Evolutionary conservation across 2,329 filamentous ascomycete species (phyloP).

Genomic region (Phialocephala sp.): DNA sequence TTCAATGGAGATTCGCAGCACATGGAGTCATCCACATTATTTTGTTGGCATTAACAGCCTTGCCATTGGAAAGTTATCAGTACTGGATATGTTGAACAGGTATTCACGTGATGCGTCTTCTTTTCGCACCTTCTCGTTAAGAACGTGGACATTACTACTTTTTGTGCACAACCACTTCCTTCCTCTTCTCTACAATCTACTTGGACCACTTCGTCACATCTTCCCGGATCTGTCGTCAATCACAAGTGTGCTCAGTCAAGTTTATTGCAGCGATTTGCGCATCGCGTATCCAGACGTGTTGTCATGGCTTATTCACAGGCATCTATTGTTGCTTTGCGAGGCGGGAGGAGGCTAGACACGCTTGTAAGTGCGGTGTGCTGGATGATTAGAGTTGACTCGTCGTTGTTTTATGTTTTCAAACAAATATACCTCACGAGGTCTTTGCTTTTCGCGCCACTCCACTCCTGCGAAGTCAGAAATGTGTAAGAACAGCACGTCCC

Average conservation of each 20-base stretch:
- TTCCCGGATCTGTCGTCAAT: neutral
- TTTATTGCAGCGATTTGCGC: neutral
- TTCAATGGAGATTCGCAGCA: no score
- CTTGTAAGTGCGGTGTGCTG: neutral
- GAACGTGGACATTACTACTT: neutral
- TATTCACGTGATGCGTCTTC: neutral
- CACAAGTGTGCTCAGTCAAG: neutral
- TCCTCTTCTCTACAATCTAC: neutral
- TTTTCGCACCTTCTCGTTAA: neutral
- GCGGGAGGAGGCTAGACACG: neutral
- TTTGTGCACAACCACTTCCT: neutral
- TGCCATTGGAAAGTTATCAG: no score
- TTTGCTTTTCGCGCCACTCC: neutral
- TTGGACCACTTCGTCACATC: neutral
- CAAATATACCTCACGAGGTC: neutral
- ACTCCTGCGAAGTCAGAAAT: constrained; percentile 1
- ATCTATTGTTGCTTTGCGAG: neutral
- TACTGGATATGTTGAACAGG: no score
- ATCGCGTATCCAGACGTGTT: neutral
- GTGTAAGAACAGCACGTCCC: neutral
- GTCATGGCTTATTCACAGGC: neutral
- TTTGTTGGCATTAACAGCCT: no score
- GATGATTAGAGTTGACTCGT: neutral
- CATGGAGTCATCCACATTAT: neutral
- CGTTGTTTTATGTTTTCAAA: neutral